Evolutionary conservation across 1,139 yeast genomes (phyloP).

Genomic region (Hemisphaericaspora subhashii): DNA sequence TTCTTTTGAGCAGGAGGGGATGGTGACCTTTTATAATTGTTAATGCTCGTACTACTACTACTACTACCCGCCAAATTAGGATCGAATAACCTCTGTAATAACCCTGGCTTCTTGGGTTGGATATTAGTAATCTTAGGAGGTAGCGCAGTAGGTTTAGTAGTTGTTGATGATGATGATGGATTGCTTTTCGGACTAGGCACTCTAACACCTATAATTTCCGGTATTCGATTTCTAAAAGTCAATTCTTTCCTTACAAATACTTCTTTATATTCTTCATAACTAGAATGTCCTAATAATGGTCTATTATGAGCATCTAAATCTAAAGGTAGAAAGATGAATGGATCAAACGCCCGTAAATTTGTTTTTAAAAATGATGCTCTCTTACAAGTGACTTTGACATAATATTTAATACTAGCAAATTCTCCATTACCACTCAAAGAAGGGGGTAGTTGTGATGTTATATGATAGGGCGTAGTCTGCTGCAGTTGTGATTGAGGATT

Average conservation of each 20-base stretch:
- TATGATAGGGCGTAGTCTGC: conserved; percentile 32
- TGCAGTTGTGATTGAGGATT: background rate
- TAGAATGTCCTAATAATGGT: conserved; percentile 21
- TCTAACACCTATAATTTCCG: conserved; percentile 45
- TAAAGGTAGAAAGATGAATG: conserved; percentile 55
- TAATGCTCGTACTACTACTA: conserved; percentile 3
- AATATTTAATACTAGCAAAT: conserved; percentile 50
- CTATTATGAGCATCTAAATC: conserved; percentile 37
- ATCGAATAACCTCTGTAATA: conserved; percentile 21
- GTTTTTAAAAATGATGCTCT: conserved; percentile 52
- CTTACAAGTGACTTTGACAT: conserved; percentile 60
- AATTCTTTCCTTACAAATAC: conserved; percentile 44
- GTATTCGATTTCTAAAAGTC: conserved; percentile 38
- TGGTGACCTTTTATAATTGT: conserved; percentile 1
- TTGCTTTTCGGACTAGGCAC: conserved; percentile 15
- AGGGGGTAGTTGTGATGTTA: conserved; percentile 53
- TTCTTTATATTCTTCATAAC: conserved; percentile 31
- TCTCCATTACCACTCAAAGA: conserved; percentile 49
- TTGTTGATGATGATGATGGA: conserved; percentile 12
- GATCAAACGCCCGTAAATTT: conserved; percentile 49
- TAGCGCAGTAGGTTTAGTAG: conserved; percentile 11
- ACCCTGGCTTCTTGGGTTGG: conserved; percentile 20
- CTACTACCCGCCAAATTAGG: conserved; percentile 6
- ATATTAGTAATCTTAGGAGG: conserved; percentile 22
- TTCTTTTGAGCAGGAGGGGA: conserved; percentile 10